Conservation (phyloP, 148 eudicot genomes). For the Silene latifolia region DNA sequence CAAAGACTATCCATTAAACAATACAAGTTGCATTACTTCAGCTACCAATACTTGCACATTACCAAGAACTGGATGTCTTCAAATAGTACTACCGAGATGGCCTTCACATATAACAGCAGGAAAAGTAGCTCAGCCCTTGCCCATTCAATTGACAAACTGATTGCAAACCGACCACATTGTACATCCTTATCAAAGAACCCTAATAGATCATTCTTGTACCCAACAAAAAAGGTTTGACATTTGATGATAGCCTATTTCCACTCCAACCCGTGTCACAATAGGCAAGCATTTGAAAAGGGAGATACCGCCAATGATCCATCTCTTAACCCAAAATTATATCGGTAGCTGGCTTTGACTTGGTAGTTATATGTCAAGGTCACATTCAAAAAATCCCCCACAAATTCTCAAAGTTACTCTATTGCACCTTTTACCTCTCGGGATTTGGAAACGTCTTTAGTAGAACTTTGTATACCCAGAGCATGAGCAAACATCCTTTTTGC, state of each 20-base stretch:
- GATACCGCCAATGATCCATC: background rate
- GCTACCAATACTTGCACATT: constrained; percentile 3
- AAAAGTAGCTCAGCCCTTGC: background rate
- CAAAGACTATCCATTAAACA: background rate
- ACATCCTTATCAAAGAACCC: no score
- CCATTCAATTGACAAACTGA: background rate
- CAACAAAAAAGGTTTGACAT: background rate
- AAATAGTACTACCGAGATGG: no score
- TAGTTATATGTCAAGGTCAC: background rate
- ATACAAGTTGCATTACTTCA: background rate
- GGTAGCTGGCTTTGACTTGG: background rate
- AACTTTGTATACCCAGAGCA: constrained; percentile 58
- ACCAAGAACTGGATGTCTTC: background rate
- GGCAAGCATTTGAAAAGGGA: background rate
- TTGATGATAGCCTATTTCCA: background rate
- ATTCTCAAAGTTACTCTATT: constrained; percentile 9
- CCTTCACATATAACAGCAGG: background rate
- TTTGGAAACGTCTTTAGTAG: constrained; percentile 32
- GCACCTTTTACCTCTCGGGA: constrained; percentile 23
- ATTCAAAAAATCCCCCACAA: background rate
- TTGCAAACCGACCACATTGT: no score
- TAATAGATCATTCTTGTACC: background rate
- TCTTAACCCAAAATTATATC: background rate
- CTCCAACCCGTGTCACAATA: background rate
- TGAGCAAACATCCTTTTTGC: constrained; percentile 93